Base-by-base conservation (phyloP, 1,284 basidiomycete genomes). In the Pseudomicrostroma phylloplanum region DNA sequence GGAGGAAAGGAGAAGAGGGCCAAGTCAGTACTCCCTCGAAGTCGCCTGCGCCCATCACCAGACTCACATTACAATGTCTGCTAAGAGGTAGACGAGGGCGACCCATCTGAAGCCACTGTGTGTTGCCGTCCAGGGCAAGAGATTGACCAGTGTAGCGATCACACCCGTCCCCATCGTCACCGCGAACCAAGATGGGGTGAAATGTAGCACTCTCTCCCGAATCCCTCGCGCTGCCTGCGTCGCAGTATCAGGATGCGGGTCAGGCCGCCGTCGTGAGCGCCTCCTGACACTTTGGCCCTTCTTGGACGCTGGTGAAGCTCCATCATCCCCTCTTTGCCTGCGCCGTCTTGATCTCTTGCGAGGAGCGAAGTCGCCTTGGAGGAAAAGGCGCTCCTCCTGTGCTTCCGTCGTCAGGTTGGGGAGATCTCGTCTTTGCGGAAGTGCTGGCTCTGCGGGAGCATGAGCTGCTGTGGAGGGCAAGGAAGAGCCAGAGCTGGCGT, bases 151-250 rank as follows among this genome's bases (percentile, higher is more conserved):
- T 1, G 68, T 71, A 1, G 68, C 62, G 19, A 69, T 59, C 3
- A 70, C 71, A 25, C 72, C 72, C 2, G 72, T 74, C 9, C 72
- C 71, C 69, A 71, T 71, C 3, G 64, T 67, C 23, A 73, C 72
- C 12, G 61, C 61, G 57, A 74, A 74, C 72, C 72, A 74, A 6
- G 69, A 71, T 3, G 72, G 69, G 1, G 70, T 71, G 46, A 73
- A 68, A 53, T 72, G 70, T 2, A 71, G 64, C 19, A 71, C 64
- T 3, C 70, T 62, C 23, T 69, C 66, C 26, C 60, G 61, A 61
- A 71, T 62, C 6, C 68, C 68, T 3, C 43, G 43, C 4, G 43
- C 43, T 48, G 43, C 43, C 17, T 12, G 43, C 3, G 43, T 48
- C 17, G 15, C 17, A 17, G 43, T 21, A 36, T 36, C 30, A 36